Base-by-base conservation (phyloP, 1,284 basidiomycete species). In the Microbotryum intermedium region DNA sequence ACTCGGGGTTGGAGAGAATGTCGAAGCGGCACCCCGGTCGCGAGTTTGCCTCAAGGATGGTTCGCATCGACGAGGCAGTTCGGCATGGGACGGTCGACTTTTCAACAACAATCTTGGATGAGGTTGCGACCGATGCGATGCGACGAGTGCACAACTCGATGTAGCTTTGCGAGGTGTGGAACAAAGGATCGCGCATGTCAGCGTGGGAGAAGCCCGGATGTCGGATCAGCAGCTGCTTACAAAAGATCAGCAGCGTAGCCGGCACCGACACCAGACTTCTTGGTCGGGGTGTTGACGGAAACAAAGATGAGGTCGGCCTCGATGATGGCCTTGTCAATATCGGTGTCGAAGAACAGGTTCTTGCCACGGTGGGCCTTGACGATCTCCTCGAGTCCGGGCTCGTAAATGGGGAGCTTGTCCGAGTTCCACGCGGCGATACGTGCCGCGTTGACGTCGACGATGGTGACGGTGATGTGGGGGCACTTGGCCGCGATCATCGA, bases 41-140 rank as follows among this genome's bases (percentile, higher is more conserved):
- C 43, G 91, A 93, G 82, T 98, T 98, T 70, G 94, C 90, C 77
- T 97, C 93, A 65, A 98, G 85, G 75, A 98, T 97, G 60, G 90
- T 94, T 71, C 93, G 88, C 94, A 98, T 99, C 28, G 92, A 94
- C 75, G 95, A 90, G 62, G 94, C 94, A 10, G 94, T 99, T 67
- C 94, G 85, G 79, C 93, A 97, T 43, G 94, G 94, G 29, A 99
- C 94, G 4, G 94, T 99, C 21, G 94, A 98, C 78, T 99, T 99
- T 75, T 99, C 95, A 59, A 99, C 93, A 66, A 99, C 94, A 72
- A 99, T 98, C 81, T 98, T 98, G 75, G 84, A 88, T 8, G 88
- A 84, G 43, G 80, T 87, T 43, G 95, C 88, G 59, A 97, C 87
- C 56, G 84, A 83, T 48, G 95, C 94, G 70, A 98, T 98, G 68